Base-by-base conservation (phyloP, 257 asterid species). In the Rhazya stricta region DNA sequence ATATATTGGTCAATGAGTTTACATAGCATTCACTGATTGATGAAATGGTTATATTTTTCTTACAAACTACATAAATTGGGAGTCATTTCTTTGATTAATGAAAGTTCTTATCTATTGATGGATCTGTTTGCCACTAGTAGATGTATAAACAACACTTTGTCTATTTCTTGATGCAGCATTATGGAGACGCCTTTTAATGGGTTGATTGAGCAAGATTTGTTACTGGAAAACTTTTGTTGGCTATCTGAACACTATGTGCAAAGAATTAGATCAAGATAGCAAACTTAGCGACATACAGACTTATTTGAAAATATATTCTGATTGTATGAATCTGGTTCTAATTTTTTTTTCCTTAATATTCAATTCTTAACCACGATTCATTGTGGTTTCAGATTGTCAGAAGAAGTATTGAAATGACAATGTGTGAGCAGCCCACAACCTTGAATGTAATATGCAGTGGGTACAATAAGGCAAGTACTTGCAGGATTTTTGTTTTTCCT, bases 351-450 rank as follows among this genome's bases (percentile, higher is more conserved):
- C 46, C n/a, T 42, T 57, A 75, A 32, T 57, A 29, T 75, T 51
- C 32, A 50, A 45, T 10, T 37, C 43, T 65, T 77, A 29, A 41
- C 30, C 58, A 74, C 37, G 7, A 46, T 57, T 50, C 74, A 70
- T 25, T 76, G 27, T 73, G 67, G 58, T 69, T 82, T 82, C 89
- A 94, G 98, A 79, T 89, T 67, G 92, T 91, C 10, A 84, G 86
- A 74, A 88, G 90, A 80, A 77, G 87, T 41, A 91, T 94, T 74
- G 96, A 94, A 84, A 77, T 76, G 80, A 82, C 82, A 15, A 71
- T 83, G 80, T 27, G 9, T 27, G 87, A 85, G 76, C 79, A 77
- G 62, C 78, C 82, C 37, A 76, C 85, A 58, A 79, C 96, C 43
- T 45, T 82, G 36, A 91, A 94, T 79, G 77, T 91, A 70, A 77